Conservation (phyloP, 352 stramenopile species). For the Phytophthora lateralis region DNA sequence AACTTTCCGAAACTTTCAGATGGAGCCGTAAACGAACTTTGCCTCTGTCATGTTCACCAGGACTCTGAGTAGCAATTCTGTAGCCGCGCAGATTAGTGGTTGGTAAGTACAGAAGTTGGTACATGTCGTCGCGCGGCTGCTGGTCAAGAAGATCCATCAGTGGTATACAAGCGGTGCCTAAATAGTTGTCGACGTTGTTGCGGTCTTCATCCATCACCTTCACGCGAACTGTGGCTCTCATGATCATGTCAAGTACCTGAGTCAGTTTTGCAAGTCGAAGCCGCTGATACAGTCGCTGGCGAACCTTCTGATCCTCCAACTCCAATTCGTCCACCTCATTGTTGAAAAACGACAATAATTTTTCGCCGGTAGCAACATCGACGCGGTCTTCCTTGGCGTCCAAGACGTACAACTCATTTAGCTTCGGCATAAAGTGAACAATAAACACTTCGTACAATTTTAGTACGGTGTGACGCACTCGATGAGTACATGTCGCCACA, state of each 20-base stretch:
- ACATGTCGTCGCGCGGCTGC: slow-evolving; percentile 58
- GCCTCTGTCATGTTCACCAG: slow-evolving; percentile 21
- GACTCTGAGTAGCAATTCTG: neutral
- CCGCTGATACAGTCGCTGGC: slow-evolving; percentile 54
- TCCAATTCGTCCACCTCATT: slow-evolving; percentile 73
- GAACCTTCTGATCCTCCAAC: slow-evolving; percentile 56
- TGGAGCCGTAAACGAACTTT: slow-evolving; percentile 54
- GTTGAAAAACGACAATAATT: slow-evolving; percentile 61
- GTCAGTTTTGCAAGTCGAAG: slow-evolving; percentile 60
- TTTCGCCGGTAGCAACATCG: slow-evolving; percentile 44
- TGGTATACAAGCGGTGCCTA: slow-evolving; percentile 66
- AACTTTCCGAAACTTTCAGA: slow-evolving; percentile 62
- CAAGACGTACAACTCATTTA: slow-evolving; percentile 57
- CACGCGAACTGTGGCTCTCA: slow-evolving; percentile 58
- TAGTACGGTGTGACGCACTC: slow-evolving; percentile 58
- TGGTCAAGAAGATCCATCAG: slow-evolving; percentile 75
- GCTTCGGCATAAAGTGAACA: slow-evolving; percentile 52
- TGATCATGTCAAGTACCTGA: slow-evolving; percentile 67
- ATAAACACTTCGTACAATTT: slow-evolving; percentile 66
- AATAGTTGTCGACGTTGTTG: slow-evolving; percentile 46
- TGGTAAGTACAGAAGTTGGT: slow-evolving; percentile 51
- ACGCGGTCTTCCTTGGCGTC: slow-evolving; percentile 47
- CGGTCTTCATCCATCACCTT: slow-evolving; percentile 65
- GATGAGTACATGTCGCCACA: slow-evolving; percentile 50
- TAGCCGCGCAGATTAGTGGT: slow-evolving; percentile 10